Base-by-base conservation (phyloP, 108 stramenopile genomes). In the Schizochytrium sp. region DNA sequence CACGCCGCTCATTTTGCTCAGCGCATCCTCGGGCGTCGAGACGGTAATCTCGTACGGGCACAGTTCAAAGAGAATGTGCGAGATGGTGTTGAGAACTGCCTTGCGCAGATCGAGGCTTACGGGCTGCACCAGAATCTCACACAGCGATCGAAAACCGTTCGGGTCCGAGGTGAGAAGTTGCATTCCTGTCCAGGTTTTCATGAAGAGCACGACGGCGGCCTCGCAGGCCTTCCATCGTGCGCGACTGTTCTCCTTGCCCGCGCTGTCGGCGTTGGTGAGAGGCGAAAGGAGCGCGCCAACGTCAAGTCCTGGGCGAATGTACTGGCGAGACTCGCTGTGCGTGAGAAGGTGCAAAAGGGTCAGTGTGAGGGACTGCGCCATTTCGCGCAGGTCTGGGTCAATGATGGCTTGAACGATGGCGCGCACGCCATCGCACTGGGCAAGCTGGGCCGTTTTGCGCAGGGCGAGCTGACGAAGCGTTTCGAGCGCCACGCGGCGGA, bases 401-500 rank as follows among this genome's bases (percentile, higher is more conserved):
- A 83, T 45, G 51, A 83, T 83, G 25, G 76, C 76, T 16, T 83
- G 45, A 43, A 83, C 76, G 10, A 83, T 83, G 45, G 51, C 76
- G 28, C 76, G 76, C 19, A 83, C 28, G 76, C 76, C 76, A 23
- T 83, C 76, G 76, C 76, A 83, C 28, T 83, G 76, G 43, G 76
- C 76, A 12, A 83, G 43, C 45, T 45, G 8, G 51, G 76, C 76
- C 10, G 23, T 83, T 2, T 53, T n/a, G n/a, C 76, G 45, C 25
- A 83, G n/a, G 6, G 76, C 76, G 48, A 83, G 45, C 51, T 83
- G 76, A 16, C 76, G 45, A 6, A 83, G 23, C 18, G 76, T 83
- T 23, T 83, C 76, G 19, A 83, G 28, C 6, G 76, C 51, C 8
- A 83, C 76, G 28, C 51, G 45, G 45, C 76, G 45, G 4, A 83